phyloP scores from a whole-genome alignment of 2,329 filamentous ascomycete species.

The Pleurostoma richardsiae region DNA sequence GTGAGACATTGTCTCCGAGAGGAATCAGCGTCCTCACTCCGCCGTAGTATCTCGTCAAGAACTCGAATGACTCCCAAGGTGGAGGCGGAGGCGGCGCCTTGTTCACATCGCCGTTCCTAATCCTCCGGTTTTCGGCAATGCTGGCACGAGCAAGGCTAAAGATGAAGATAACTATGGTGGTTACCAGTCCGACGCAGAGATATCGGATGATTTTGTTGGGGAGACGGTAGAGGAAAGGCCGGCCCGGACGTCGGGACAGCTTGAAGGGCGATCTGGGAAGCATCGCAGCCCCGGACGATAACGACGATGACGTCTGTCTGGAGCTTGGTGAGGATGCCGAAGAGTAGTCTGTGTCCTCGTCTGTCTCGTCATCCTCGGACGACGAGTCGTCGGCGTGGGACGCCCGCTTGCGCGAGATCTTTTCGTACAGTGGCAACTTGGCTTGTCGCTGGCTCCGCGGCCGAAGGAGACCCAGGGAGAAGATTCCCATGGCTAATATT shows the following conservation, averaged over 20 bases:
- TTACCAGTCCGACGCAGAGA: conserved; percentile 67
- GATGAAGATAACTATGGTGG: conserved; percentile 71
- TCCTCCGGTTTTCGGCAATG: conserved; percentile 60
- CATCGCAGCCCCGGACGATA: conserved; percentile 37
- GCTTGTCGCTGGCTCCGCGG: conserved; percentile 35
- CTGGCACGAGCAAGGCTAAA: conserved; percentile 70
- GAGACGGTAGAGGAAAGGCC: conserved; percentile 51
- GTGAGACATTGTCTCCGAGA: conserved; percentile 62
- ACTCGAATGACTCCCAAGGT: conserved; percentile 79
- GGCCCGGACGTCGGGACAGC: conserved; percentile 22
- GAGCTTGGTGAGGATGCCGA: conserved; percentile 45
- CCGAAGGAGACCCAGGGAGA: conserved; percentile 40
- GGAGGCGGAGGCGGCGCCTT: conserved; percentile 60
- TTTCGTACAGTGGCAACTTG: conserved; percentile 47
- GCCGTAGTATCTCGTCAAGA: conserved; percentile 84
- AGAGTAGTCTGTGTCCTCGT: conserved; percentile 29
- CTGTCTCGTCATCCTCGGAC: conserved; percentile 36
- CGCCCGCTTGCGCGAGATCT: conserved; percentile 42
- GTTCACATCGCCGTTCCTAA: conserved; percentile 51
- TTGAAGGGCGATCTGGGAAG: conserved; percentile 30
- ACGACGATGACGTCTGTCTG: conserved; percentile 42
- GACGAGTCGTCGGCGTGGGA: conserved; percentile 45
- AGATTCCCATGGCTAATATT: conserved; percentile 39
- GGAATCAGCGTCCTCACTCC: conserved; percentile 71
- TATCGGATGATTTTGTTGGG: conserved; percentile 73